Conservation (phyloP, 2,329 filamentous ascomycete species). For the Macroventuria anomochaeta region DNA sequence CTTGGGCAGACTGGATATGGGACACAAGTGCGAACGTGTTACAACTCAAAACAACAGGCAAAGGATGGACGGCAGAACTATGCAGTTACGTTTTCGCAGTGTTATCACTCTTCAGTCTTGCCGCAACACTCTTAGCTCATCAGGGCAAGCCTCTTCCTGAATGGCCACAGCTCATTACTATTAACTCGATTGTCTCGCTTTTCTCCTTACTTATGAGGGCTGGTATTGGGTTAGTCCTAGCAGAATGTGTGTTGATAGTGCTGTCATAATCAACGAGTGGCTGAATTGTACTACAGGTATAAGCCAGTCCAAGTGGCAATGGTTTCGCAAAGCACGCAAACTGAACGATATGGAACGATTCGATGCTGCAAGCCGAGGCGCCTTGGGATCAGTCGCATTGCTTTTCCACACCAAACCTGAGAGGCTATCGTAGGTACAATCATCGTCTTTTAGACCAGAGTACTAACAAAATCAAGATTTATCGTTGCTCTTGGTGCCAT, state of each 20-base stretch:
- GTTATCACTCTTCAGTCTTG: neutral
- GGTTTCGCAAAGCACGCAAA: conserved; percentile 6
- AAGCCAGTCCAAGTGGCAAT: conserved; percentile 25
- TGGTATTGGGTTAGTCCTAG: conserved; percentile 10
- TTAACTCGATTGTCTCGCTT: neutral
- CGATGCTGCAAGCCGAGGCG: conserved; percentile 19
- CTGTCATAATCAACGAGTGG: too few relatives aligned
- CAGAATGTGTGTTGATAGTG: too few relatives aligned
- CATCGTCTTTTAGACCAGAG: too few relatives aligned
- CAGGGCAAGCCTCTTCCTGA: neutral
- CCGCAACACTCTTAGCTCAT: neutral
- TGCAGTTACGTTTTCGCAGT: neutral
- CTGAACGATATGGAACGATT: conserved; percentile 17
- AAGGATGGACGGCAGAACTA: too few relatives aligned
- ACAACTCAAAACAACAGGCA: too few relatives aligned
- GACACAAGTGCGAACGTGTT: too few relatives aligned
- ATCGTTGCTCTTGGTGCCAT: neutral
- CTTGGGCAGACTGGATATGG: too few relatives aligned
- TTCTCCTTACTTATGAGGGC: neutral
- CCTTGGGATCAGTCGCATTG: conserved; percentile 25
- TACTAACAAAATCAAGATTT: neutral
- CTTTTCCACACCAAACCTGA: too few relatives aligned
- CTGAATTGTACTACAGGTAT: too few relatives aligned
- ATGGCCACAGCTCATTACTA: neutral
- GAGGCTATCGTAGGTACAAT: neutral